Base-by-base conservation (phyloP, 805 yeast species). In the Schwanniomyces vanrijiae region DNA sequence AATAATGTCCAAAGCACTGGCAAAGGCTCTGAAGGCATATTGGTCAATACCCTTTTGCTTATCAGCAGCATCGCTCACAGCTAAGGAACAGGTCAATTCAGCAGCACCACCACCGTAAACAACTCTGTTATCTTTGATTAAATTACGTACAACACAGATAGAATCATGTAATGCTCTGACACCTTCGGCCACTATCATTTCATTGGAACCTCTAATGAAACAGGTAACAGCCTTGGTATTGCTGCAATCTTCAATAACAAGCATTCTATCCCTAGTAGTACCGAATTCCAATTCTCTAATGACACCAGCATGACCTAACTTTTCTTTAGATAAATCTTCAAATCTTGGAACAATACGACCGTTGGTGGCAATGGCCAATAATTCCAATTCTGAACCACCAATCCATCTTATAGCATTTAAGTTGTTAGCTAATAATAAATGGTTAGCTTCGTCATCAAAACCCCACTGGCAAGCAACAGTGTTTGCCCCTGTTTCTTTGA, bases 81-180 rank as follows among this genome's bases (percentile, higher is more conserved):
- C 95, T 56, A 94, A 72, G 11, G 98, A 90, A 75, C 96, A 87
- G 2, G 96, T 80, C 44, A 94, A 84, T 73, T 94, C 99, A 31
- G 98, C 95, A 19, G 99, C 96, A 56, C 99, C 99, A 58, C 99
- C 99, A 53, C 99, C 99, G 62, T 94, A 94, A n/a, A 95, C 97
- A 40, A 94, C 89, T 67, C 97, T 81, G 65, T 83, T 86, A 67
- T 95, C 98, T 60, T 85, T 82, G 43, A 95, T 86, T 64, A 94
- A 80, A 71, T 94, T 95, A 73, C 99, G 87, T 24, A 94, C 99
- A 39, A 95, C 99, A 73, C 99, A 92, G 48, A 94, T 74, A 7
- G 99, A 88, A 66, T 94, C 99, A 61, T 94, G 98, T 49, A 94
- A 77, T 1, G 99, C 97, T 67, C 99, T 86, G 55, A 88, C 82